These are phyloP conservation scores for Cicer bijugum DNA, from an alignment of 306 rosid genomes.

Conservation along the genomic window DNA sequence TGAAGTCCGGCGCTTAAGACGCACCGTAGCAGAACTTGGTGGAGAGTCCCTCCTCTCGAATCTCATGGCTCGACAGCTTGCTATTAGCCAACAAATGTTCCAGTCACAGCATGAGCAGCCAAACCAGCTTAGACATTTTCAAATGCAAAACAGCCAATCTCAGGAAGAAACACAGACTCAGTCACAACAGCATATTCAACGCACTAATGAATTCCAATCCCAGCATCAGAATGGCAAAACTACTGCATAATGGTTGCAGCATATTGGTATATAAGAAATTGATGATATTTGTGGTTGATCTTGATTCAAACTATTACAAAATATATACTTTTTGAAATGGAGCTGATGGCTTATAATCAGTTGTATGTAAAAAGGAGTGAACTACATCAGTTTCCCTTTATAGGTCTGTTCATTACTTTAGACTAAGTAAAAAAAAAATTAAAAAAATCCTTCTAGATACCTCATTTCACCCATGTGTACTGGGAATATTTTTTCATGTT, in stretches of 20 bases:
- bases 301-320: slow-evolving; percentile 29
- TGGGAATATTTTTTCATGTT: slow-evolving; percentile 11
- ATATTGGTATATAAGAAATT: slow-evolving; percentile 7
- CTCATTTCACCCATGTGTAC: slow-evolving; percentile 16
- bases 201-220: slow-evolving; percentile 35
- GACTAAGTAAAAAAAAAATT: background rate
- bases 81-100: slow-evolving; percentile 63
- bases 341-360: slow-evolving; percentile 31
- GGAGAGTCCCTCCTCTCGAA: slow-evolving; percentile 62
- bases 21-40: slow-evolving; percentile 56
- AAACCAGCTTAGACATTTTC: slow-evolving; percentile 50
- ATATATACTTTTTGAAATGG: slow-evolving; percentile 39
- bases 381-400: slow-evolving; percentile 40
- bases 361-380: slow-evolving; percentile 39
- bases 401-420: slow-evolving; percentile 24
- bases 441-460: background rate
- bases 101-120: slow-evolving; percentile 57
- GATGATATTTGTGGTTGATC: slow-evolving; percentile 19
- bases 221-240: slow-evolving; percentile 54
- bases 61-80: slow-evolving; percentile 63
- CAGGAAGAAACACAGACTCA: slow-evolving; percentile 48
- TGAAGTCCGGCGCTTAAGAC: slow-evolving; percentile 73
- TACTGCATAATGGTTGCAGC: slow-evolving; percentile 43
- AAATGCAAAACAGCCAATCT: slow-evolving; percentile 45
- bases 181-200: slow-evolving; percentile 49